A percentile compares a stretch with the other conserved stretches of the same genome.
Conservation (phyloP, 345 rosid species). For the Syzygium jambos region DNA sequence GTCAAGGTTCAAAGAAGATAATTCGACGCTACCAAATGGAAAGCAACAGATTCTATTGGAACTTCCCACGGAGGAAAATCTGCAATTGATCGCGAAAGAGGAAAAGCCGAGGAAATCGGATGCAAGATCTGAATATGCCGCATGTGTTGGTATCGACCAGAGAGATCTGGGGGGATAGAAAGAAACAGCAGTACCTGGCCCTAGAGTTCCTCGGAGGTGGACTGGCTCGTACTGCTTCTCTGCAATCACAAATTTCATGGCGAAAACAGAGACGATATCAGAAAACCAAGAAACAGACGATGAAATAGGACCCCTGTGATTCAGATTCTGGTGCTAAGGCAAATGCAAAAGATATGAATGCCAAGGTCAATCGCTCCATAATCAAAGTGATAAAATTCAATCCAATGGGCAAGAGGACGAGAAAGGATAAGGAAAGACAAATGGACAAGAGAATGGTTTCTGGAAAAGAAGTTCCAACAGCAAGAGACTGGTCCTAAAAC, state of each 20-base stretch:
- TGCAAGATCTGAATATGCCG: not conserved
- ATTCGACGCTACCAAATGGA: not conserved
- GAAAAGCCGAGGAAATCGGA: not conserved
- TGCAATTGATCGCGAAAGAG: not conserved
- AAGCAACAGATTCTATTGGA: not conserved
- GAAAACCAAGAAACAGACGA: not conserved
- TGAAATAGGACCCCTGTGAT: not conserved
- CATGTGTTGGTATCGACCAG: not conserved
- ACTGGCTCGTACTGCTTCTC: slow-evolving; percentile 40
- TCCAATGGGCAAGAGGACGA: not conserved
- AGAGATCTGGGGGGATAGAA: not conserved
- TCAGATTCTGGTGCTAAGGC: not conserved
- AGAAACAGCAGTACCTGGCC: slow-evolving; percentile 30
- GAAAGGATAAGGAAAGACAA: not conserved
- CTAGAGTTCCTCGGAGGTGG: slow-evolving; percentile 15
- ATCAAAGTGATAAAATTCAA: not conserved
- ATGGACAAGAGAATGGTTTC: not conserved
- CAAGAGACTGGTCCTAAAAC: not conserved
- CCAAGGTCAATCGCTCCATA: not conserved
- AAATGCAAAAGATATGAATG: not conserved
- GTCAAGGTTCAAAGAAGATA: not conserved
- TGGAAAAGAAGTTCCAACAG: not conserved
- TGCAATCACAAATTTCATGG: not conserved
- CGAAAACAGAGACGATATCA: not conserved
- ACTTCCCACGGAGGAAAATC: not conserved